phyloP scores from a whole-genome alignment of 306 rosid species.

The Prunus padus region DNA sequence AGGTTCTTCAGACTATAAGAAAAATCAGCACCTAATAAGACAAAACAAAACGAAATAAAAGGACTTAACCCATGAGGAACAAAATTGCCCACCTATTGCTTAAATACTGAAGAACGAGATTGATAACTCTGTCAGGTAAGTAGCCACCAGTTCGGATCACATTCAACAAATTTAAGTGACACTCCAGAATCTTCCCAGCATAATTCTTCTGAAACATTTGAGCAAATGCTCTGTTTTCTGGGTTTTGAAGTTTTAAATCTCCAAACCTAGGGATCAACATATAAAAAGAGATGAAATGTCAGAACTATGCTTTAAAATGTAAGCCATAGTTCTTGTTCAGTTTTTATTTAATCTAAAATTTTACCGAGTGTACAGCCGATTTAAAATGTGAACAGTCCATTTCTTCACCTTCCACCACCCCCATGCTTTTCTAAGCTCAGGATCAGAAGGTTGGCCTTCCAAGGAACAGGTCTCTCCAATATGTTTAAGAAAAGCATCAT shows the following conservation, averaged over 20 bases:
- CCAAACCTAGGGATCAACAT: conserved; percentile 60
- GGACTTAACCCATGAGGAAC: not conserved
- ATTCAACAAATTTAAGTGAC: conserved; percentile 79
- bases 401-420: conserved; percentile 99
- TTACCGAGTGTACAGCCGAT: conserved; percentile 91
- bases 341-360: conserved; percentile 12
- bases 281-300: not conserved
- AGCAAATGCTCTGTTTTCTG: conserved; percentile 87
- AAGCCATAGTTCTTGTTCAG: conserved; percentile 3
- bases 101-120: conserved; percentile 82
- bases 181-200: conserved; percentile 90
- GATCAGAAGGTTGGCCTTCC: conserved; percentile 92
- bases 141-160: conserved; percentile 83
- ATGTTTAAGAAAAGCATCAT: conserved; percentile 81
- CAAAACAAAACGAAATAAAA: not conserved
- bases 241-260: conserved; percentile 90
- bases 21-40: not conserved
- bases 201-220: conserved; percentile 92
- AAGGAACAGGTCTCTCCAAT: conserved; percentile 83
- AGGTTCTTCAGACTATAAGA: not conserved
- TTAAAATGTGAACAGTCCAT: conserved; percentile 94
- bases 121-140: conserved; percentile 92
- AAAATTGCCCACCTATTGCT: conserved; percentile 68
- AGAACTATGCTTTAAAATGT: not conserved
- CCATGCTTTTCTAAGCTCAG: conserved; percentile 86